A percentile compares a stretch with the other conserved stretches of the same genome.
Evolutionary conservation across 2,329 filamentous ascomycete species (phyloP).

Genomic region (Colletotrichum paranaense): DNA sequence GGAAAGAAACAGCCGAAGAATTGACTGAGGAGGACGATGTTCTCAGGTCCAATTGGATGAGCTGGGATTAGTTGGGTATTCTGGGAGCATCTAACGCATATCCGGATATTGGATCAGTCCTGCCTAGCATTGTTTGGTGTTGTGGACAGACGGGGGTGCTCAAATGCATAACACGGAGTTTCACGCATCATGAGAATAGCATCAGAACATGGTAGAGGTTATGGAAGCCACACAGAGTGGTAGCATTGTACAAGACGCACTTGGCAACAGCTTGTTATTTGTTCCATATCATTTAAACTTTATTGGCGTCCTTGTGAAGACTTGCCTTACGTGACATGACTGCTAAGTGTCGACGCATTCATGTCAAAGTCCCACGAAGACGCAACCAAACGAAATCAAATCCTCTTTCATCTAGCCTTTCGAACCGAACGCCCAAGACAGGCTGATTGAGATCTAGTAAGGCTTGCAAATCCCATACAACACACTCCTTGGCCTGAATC

Average conservation of each 20-base stretch:
- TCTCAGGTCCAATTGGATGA: constrained; percentile 34
- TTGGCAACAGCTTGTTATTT: not conserved
- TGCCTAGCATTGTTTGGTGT: not conserved
- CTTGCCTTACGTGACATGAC: not conserved
- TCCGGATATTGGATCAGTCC: not conserved
- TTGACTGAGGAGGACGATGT: constrained; percentile 25
- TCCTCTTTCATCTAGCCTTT: not conserved
- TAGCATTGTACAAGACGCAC: not conserved
- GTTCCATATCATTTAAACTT: not conserved
- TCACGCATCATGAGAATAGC: not conserved
- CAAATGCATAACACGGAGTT: not conserved
- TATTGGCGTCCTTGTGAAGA: not conserved
- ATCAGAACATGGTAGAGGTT: not conserved
- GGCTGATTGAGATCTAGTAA: not conserved
- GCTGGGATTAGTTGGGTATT: constrained; percentile 27
- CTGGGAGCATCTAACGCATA: not conserved
- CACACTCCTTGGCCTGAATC: not conserved
- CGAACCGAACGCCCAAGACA: not conserved
- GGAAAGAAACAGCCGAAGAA: not conserved
- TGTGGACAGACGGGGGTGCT: too few species aligned
- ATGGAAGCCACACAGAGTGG: not conserved
- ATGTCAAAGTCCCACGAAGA: not conserved
- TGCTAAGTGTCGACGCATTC: not conserved
- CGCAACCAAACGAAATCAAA: not conserved
- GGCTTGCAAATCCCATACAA: not conserved